phyloP scores from a whole-genome alignment of 106 monocot genomes.

The Agapanthus africanus region DNA sequence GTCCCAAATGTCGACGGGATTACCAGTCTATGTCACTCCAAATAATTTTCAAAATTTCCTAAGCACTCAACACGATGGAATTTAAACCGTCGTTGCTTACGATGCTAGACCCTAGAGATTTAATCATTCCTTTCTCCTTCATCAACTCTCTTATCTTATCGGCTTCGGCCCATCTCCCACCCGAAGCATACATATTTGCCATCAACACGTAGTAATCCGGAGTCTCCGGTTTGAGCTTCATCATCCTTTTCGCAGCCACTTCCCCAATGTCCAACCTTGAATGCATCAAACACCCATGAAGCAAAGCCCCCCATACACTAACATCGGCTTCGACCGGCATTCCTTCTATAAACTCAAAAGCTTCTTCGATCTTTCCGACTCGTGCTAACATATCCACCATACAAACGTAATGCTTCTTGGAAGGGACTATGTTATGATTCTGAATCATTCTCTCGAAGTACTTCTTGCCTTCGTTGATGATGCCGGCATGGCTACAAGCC shows the following conservation, averaged over 20 bases:
- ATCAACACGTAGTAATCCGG: conserved; percentile 59
- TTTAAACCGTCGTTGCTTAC: too few relatives aligned
- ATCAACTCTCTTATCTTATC: conserved; percentile 33
- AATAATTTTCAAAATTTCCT: too few relatives aligned
- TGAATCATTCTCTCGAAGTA: conserved; percentile 39
- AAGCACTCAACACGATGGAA: too few relatives aligned
- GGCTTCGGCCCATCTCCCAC: conserved; percentile 46
- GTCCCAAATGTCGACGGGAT: too few relatives aligned
- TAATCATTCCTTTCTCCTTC: conserved; percentile 43
- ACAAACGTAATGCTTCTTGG: conserved; percentile 56
- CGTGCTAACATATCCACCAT: conserved; percentile 66
- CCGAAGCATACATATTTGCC: conserved; percentile 51
- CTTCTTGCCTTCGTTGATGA: conserved; percentile 38
- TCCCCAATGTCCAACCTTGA: conserved; percentile 53
- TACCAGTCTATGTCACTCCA: too few relatives aligned
- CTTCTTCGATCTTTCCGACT: conserved; percentile 53
- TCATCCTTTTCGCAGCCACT: conserved; percentile 37
- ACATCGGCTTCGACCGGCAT: conserved; percentile 40
- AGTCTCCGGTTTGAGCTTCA: conserved; percentile 43
- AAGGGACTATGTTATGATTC: conserved; percentile 29
- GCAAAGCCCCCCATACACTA: conserved; percentile 43
- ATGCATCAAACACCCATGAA: conserved; percentile 49
- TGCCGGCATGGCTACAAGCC: conserved; percentile 53
- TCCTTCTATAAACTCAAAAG: conserved; percentile 43
- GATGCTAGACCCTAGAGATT: conserved; percentile 47